Conservation (phyloP, 2,329 filamentous ascomycete species). For the Fusarium incarnatum region DNA sequence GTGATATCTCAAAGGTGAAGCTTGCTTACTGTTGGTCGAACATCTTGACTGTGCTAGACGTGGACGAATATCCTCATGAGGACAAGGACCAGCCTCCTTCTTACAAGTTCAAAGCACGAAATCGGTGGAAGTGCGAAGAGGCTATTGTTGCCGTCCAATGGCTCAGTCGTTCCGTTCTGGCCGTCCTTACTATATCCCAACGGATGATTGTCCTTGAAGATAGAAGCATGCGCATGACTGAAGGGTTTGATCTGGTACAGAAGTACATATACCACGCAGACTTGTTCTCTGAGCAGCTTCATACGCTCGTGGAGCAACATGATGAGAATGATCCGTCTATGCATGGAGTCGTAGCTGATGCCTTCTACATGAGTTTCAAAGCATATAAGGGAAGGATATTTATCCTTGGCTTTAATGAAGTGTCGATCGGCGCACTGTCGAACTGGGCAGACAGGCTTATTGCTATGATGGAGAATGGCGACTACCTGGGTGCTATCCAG, state of each 20-base stretch:
- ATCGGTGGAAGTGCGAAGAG: constrained; percentile 92
- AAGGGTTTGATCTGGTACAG: constrained; percentile 90
- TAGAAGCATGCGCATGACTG: constrained; percentile 86
- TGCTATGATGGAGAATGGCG: constrained; percentile 95
- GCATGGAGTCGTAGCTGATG: constrained; percentile 96
- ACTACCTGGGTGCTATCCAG: constrained; percentile 91
- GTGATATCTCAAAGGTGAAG: constrained; percentile 82
- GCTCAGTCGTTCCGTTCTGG: constrained; percentile 92
- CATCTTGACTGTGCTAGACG: constrained; percentile 90
- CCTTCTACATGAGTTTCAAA: constrained; percentile 97
- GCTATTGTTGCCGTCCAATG: constrained; percentile 97
- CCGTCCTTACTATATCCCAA: constrained; percentile 93
- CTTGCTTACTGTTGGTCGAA: constrained; percentile 99
- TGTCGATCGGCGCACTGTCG: constrained; percentile 89
- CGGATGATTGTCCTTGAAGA: constrained; percentile 94
- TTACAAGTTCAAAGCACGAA: constrained; percentile 83
- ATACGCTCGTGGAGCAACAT: constrained; percentile 84
- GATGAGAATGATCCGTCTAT: constrained; percentile 89
- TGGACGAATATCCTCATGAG: constrained; percentile 76
- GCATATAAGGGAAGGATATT: constrained; percentile 95
- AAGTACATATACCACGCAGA: constrained; percentile 94
- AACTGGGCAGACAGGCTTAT: constrained; percentile 97
- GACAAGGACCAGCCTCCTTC: constrained; percentile 82
- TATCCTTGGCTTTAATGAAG: constrained; percentile 90
- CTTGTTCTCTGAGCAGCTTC: constrained; percentile 88